Base-by-base conservation (phyloP, 2,329 filamentous ascomycete genomes). In the Stachybotrys chlorohalonatus region DNA sequence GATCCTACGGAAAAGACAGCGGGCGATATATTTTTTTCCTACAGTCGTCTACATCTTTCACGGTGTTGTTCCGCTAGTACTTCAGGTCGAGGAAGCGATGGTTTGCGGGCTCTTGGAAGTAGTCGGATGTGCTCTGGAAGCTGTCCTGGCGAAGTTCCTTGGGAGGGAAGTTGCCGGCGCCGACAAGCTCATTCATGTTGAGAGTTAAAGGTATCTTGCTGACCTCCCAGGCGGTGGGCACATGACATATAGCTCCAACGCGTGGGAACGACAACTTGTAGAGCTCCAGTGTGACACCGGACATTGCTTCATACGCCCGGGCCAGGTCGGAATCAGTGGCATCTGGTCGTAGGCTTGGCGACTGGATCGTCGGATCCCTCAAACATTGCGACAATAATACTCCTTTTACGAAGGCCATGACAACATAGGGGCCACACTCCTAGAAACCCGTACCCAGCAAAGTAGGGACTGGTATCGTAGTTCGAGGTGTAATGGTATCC, bases 1-100 rank as follows among this genome's bases (percentile, higher is more conserved):
- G 39, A 45, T 45, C 39, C 24, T 45, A n/a, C 39, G 39, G n/a
- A 45, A 45, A n/a, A 45, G 39, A 45, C 69, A 66, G 7, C 71
- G 70, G 6, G 70, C 66, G 5, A 73, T 64, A 52, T 73, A 74
- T 55, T 75, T 74, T 74, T 46, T 69, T 69, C 6, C 69, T 63
- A 42, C 66, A 70, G 57, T 75, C 73, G 16, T 70, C 66, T 36
- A 64, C 69, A 11, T 63, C 59, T 0, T 55, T 53, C 3, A 74
- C 60, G 2, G 66, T 59, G 47, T 72, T 65, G 55, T 75, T 74
- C 50, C 65, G 69, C 59, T 75, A 71, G 53, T 70, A 71, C 15
- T 60, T 48, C 2, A 74, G 60, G 31, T 71, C 68, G 24, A 59
- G 59, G n/a, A 76, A 57, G 50, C 77, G 68, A 53, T 72, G 62